phyloP scores from a whole-genome alignment of 305 asterid species.

The Plantago coronopus region DNA sequence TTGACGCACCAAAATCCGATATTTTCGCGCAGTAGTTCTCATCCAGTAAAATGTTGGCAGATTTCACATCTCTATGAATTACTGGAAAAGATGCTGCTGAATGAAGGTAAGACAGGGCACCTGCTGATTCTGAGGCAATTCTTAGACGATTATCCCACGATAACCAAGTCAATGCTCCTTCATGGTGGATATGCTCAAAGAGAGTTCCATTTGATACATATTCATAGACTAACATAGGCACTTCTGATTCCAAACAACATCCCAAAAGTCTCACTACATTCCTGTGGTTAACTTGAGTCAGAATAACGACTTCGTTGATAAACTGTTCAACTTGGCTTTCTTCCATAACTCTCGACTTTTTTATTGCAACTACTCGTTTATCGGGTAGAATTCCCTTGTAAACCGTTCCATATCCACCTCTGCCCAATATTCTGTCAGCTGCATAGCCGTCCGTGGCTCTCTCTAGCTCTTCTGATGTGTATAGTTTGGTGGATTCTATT shows the following conservation, averaged over 20 bases:
- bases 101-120: conserved; percentile 46
- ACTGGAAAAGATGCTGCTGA: conserved; percentile 47
- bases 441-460: conserved; percentile 38
- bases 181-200: conserved; percentile 35
- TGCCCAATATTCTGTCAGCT: conserved; percentile 32
- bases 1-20: conserved; percentile 49
- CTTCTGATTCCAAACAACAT: conserved; percentile 46
- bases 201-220: conserved; percentile 36
- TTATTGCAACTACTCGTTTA: conserved; percentile 20
- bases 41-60: conserved; percentile 40
- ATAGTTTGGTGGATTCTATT: conserved; percentile 7
- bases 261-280: conserved; percentile 45
- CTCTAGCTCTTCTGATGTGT: conserved; percentile 18
- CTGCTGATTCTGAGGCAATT: conserved; percentile 38
- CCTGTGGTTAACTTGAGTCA: conserved; percentile 45
- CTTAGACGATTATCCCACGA: conserved; percentile 49
- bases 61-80: conserved; percentile 49
- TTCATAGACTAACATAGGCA: conserved; percentile 45
- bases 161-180: conserved; percentile 36
- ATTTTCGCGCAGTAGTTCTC: conserved; percentile 38
- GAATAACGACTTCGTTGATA: conserved; percentile 45
- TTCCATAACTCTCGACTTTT: conserved; percentile 42
- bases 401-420: conserved; percentile 43
- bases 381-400: conserved; percentile 40
- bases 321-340: conserved; percentile 45